These are phyloP conservation scores for Nephelium lappaceum DNA, from an alignment of 345 rosid genomes.

Conservation along the genomic window DNA sequence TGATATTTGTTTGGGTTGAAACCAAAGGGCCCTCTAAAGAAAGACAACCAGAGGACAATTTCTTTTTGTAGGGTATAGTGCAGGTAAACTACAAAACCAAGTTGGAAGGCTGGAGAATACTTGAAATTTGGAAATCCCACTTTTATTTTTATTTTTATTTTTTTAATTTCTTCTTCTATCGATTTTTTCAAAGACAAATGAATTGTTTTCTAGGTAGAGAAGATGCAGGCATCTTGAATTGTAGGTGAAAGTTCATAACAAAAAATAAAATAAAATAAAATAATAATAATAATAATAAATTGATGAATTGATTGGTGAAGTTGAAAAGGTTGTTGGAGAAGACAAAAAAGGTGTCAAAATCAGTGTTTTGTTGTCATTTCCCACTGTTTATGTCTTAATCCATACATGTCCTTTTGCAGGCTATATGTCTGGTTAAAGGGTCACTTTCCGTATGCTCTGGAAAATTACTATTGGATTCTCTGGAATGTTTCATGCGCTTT, in stretches of 20 bases:
- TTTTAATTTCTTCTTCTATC: neutral
- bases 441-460: slow-evolving; percentile 26
- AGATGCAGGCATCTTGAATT: neutral
- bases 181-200: neutral
- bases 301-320: slow-evolving; percentile 12
- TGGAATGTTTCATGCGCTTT: neutral
- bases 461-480: slow-evolving; percentile 11
- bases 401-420: slow-evolving; percentile 31
- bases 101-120: neutral
- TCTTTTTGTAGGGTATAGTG: slow-evolving; percentile 10
- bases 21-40: slow-evolving; percentile 22
- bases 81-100: neutral
- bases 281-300: no score
- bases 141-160: neutral
- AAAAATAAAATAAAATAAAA: no score
- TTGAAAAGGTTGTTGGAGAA: slow-evolving; percentile 13
- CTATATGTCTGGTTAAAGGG: slow-evolving; percentile 36
- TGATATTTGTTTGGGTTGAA: neutral
- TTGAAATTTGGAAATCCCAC: slow-evolving; percentile 10
- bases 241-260: slow-evolving; percentile 13
- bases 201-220: neutral
- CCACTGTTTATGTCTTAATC: slow-evolving; percentile 32
- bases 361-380: slow-evolving; percentile 28
- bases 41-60: slow-evolving; percentile 51
- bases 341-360: slow-evolving; percentile 29